phyloP scores from a whole-genome alignment of 2,329 filamentous ascomycete genomes.

The Myriosclerotinia duriaeana region DNA sequence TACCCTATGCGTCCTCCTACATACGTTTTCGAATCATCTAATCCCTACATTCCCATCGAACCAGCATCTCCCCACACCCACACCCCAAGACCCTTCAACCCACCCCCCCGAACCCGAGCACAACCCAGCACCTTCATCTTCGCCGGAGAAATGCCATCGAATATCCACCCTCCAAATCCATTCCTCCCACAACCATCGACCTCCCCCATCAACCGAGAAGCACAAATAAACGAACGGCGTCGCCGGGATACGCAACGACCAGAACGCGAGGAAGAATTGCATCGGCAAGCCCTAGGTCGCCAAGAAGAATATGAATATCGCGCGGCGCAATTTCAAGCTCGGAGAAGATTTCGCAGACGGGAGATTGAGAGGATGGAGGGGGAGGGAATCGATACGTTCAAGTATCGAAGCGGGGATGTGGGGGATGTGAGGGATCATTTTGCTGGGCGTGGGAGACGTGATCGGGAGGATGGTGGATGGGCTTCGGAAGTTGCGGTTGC shows the following conservation, averaged over 20 bases:
- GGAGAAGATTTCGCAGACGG: neutral
- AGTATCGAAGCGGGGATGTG: neutral
- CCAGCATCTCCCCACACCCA: neutral
- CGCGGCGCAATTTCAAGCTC: neutral
- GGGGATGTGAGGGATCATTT: neutral
- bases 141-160: neutral
- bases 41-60: neutral
- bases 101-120: neutral
- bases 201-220: neutral
- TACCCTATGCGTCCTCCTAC: neutral
- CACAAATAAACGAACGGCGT: neutral
- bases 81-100: neutral
- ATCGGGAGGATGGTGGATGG: too few relatives aligned
- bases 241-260: neutral
- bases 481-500: too few relatives aligned
- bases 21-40: neutral
- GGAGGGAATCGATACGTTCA: neutral
- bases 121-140: neutral
- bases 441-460: neutral
- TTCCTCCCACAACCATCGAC: neutral
- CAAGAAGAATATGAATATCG: neutral
- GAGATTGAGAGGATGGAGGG: slow-evolving; percentile 2
- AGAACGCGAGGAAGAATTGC: neutral
- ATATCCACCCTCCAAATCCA: neutral
- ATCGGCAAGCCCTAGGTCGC: neutral